Conservation (phyloP, 1,139 yeast species). For the Yamadazyma buinensis region DNA sequence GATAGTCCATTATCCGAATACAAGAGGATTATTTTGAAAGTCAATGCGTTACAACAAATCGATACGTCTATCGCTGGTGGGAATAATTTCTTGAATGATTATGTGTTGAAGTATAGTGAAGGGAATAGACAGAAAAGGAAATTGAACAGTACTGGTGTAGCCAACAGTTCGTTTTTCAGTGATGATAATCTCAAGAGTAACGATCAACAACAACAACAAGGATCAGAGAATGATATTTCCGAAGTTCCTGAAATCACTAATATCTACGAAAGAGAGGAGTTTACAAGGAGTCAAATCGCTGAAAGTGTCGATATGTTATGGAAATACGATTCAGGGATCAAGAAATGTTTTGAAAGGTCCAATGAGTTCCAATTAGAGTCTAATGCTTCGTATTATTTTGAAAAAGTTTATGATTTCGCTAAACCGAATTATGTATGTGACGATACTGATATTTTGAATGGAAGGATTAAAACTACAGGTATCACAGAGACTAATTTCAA, state of each 20-base stretch:
- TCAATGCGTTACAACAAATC: slow-evolving; percentile 58
- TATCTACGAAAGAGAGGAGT: slow-evolving; percentile 4
- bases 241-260: background rate
- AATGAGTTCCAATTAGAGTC: slow-evolving; percentile 83
- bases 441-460: slow-evolving; percentile 81
- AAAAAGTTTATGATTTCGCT: slow-evolving; percentile 60
- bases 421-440: slow-evolving; percentile 64
- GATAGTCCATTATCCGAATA: slow-evolving; percentile 40
- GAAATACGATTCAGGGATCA: slow-evolving; percentile 65
- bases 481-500: slow-evolving; percentile 82
- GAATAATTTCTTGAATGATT: slow-evolving; percentile 56
- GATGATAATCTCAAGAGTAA: background rate
- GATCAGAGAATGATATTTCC: too few relatives aligned
- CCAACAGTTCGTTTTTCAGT: slow-evolving; percentile 43
- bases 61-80: slow-evolving; percentile 74
- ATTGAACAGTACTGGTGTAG: slow-evolving; percentile 52
- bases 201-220: background rate
- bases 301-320: slow-evolving; percentile 65
- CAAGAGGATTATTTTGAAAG: slow-evolving; percentile 49
- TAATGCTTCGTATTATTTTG: slow-evolving; percentile 75
- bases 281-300: slow-evolving; percentile 49
- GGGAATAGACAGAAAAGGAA: slow-evolving; percentile 47
- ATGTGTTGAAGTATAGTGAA: slow-evolving; percentile 60
- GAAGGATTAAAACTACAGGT: slow-evolving; percentile 94
- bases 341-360: slow-evolving; percentile 55